Base-by-base conservation (phyloP, 441 rosid species). In the Syzygium syzygioides region DNA sequence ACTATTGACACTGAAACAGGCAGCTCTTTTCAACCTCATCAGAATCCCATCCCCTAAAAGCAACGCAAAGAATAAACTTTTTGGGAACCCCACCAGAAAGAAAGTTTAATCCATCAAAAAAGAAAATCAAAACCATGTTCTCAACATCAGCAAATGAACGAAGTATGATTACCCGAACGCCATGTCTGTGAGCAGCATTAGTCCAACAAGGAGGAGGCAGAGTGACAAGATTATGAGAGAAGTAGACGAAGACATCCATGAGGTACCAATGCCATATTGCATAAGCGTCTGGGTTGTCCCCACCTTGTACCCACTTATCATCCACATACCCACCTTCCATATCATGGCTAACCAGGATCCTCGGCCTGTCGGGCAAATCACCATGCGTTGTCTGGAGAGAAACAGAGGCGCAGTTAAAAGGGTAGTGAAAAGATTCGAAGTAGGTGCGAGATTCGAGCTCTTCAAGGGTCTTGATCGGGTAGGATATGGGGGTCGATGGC, bases 201-300 rank as follows among this genome's bases (percentile, higher is more conserved):
- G 94, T 94, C 99, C 99, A 98, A 60, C 98, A 92, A 89, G 99
- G 98, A 87, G 99, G 99, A 55, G 99, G 98, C 92, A 98, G 86
- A 37, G 95, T 94, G 45, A 96, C 97, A 89, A 98, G 90, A 88
- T 88, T 41, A 89, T 96, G 98, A 5, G 99, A 94, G 86, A 98
- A 96, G 85, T 96, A 98, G 54, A 96, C 98, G 64, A 96, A 97
- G 79, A 96, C 87, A 88, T 97, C 99, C 87, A 97, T 95, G 94
- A 96, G 93, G 88, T 96, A 91, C 99, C 98, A 96, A 93, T 97
- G 99, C 98, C 98, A 93, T 53, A 96, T 92, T 79, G 94, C 93
- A 85, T 87, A 97, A 17, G 97, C 98, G 45, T 91, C 93, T 7
- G 91, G 92, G 64, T 96, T 94, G 30, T 52, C 83, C 87, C 99